Evolutionary conservation across 805 yeast genomes (phyloP), one percentile per base, ranked within the genome.

Genomic region (Torulaspora franciscae): DNA sequence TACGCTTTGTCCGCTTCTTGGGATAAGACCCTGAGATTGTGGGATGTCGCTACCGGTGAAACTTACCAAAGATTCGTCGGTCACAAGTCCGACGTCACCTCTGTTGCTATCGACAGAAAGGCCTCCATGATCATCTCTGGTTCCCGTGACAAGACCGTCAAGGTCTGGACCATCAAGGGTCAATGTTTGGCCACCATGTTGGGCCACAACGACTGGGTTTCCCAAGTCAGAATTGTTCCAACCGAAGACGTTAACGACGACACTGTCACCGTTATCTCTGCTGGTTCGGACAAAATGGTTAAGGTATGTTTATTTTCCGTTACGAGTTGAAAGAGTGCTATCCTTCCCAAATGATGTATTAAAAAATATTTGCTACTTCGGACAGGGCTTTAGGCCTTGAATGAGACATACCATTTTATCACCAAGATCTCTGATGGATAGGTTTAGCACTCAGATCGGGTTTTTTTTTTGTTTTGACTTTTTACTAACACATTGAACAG

Each of bases 161-260:
- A 88, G 82, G 88, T 93, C 77, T 93, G 99, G 99, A 91, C 93
- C 84, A 86, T 95, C 76, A 77, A 88, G 69, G 99, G 98, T 79
- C 85, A 85, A 72, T 89, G 96, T 81, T 81, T 85, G 80, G 83
- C 84, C 76, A 87, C 96, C 67, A 81, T 90, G 76, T 74, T 81
- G 68, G 93, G 95, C 66, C 99, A 93, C 95, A 70, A 80, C 72
- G 99, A 93, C 87, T 93, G 99, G 99, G 96, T 91, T 67, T 86
- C 96, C 57, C 80, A 95, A 64, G 98, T 90, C 67, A 86, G 96
- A 81, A 88, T 91, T 83, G 87, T 95, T 64, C 98, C 97, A 75
- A 61, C 57, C 42, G 65, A 61, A 39, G 54, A 58, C 48, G 59
- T 51, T 47, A 72, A 71, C 56, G 80, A 80, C 60, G 76, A 74